These are phyloP conservation scores for Plasmodium coatneyi DNA, from an alignment of 169 alveolate genomes.

Conservation along the genomic window DNA sequence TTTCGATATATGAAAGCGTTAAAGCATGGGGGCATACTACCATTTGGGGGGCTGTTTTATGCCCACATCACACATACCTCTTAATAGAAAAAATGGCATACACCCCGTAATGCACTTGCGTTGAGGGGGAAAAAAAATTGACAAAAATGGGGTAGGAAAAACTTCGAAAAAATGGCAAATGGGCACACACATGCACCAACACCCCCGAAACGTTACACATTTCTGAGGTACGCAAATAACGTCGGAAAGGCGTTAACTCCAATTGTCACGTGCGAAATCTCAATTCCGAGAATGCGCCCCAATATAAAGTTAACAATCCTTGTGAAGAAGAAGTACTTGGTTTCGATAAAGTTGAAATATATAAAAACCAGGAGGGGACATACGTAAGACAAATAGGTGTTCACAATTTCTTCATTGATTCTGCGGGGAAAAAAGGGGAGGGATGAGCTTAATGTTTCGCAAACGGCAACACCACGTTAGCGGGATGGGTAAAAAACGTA, in stretches of 20 bases:
- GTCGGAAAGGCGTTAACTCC: slow-evolving; percentile 61
- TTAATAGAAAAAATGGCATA: neutral
- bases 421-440: slow-evolving; percentile 6
- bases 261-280: slow-evolving; percentile 37
- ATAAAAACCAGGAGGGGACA: slow-evolving; percentile 63
- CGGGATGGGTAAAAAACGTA: neutral
- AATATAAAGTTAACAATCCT: slow-evolving; percentile 48
- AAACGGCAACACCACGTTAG: neutral
- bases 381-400: slow-evolving; percentile 60
- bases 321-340: slow-evolving; percentile 63
- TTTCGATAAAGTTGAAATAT: slow-evolving; percentile 64
- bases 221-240: slow-evolving; percentile 50
- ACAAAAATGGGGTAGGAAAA: neutral
- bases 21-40: neutral
- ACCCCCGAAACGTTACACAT: neutral
- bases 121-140: neutral
- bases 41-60: neutral
- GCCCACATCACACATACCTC: neutral
- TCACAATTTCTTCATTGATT: slow-evolving; percentile 72
- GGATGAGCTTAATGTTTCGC: neutral
- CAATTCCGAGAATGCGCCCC: slow-evolving; percentile 31
- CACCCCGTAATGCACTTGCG: neutral
- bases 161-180: too few species aligned
- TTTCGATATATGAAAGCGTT: neutral
- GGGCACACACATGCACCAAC: neutral